These are phyloP conservation scores for Agrocybe praecox DNA, from an alignment of 768 basidiomycete genomes.

Conservation along the genomic window DNA sequence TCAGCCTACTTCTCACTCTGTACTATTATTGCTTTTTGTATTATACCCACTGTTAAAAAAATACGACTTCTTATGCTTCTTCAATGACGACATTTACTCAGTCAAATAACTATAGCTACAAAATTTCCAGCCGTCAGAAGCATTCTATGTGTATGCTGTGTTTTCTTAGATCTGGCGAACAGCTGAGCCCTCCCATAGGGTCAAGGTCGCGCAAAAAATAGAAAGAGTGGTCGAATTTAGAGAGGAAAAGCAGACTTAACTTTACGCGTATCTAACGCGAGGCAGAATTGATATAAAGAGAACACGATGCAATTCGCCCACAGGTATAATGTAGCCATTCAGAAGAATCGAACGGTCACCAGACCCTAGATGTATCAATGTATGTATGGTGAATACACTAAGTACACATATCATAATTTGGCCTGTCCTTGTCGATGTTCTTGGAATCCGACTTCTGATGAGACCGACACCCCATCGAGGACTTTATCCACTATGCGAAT, in stretches of 20 bases:
- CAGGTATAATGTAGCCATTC: slow-evolving; percentile 26
- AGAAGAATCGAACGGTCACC: slow-evolving; percentile 35
- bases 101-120: slow-evolving; percentile 16
- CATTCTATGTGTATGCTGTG: slow-evolving; percentile 12
- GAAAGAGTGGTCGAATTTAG: slow-evolving; percentile 26
- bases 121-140: slow-evolving; percentile 18
- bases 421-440: slow-evolving; percentile 43
- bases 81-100: slow-evolving; percentile 20
- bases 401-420: slow-evolving; percentile 61
- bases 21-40: slow-evolving; percentile 23
- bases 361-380: slow-evolving; percentile 29
- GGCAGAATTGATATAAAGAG: slow-evolving; percentile 34
- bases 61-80: slow-evolving; percentile 13
- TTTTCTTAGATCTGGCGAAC: slow-evolving; percentile 9
- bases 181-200: neutral
- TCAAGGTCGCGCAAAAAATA: neutral
- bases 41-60: slow-evolving; percentile 14
- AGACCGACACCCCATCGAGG: slow-evolving; percentile 64
- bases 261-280: slow-evolving; percentile 38
- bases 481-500: slow-evolving; percentile 81
- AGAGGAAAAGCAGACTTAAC: slow-evolving; percentile 26
- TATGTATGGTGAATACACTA: neutral
- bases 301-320: slow-evolving; percentile 42
- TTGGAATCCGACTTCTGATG: slow-evolving; percentile 40
- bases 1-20: slow-evolving; percentile 12